Base-by-base conservation (phyloP, 305 asterid genomes). In the Fraxinus albicans region DNA sequence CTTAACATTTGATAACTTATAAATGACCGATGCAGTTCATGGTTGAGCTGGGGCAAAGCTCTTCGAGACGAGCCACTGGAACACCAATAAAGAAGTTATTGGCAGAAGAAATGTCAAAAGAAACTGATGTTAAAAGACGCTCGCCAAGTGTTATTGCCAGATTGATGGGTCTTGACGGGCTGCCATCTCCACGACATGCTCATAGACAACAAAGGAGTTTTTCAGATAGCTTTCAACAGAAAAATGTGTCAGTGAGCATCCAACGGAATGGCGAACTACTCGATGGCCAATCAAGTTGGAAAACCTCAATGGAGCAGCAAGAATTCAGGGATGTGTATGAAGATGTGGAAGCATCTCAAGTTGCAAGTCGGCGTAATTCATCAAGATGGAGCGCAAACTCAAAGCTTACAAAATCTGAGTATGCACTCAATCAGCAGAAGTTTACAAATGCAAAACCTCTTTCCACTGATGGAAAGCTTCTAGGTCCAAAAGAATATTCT, bases 331-430 rank as follows among this genome's bases (percentile, higher is more conserved):
- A 96, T 87, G 98, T 96, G 73, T 91, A 91, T 69, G 99, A 92
- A 92, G 99, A 94, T 85, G 83, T 90, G 82, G 99, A 95, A 89
- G 97, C 98, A 80, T 91, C 98, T 4, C 97, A 93, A 86, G 86
- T 88, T 55, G 88, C 79, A 4, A 89, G 90, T 82, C 91, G 89
- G 33, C 90, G 91, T 12, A 87, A 86, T 84, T 91, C 98, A 50
- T 91, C 96, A 65, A 91, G 90, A 86, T 89, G 97, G 97, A 91
- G 76, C 38, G 86, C 90, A 29, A 91, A 88, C 79, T 87, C 95
- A 12, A 80, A 87, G 78, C 92, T 88, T 21, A 79, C 87, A 38
- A 87, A 89, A 76, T 89, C 93, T 78, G 94, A 95, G 85, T 81
- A 87, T 92, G 88, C 90, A 33, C 83, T 82, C 83, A 87, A 88